phyloP scores from a whole-genome alignment of 805 yeast species.

The Diddensiella transvaalensis region DNA sequence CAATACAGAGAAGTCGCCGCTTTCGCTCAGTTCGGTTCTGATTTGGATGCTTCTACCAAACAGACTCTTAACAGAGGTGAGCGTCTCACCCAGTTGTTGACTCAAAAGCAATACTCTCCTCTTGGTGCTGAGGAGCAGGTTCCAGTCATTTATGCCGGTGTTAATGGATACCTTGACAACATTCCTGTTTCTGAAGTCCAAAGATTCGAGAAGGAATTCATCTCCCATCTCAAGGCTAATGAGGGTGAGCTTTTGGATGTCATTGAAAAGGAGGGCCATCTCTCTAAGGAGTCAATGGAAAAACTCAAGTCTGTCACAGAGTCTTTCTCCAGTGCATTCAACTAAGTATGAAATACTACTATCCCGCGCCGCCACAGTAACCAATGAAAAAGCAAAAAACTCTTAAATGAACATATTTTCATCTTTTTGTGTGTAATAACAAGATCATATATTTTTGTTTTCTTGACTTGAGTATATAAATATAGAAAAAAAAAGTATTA shows the following conservation, averaged over 20 bases:
- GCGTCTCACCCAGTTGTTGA: constrained; percentile 97
- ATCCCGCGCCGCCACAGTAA: too few relatives aligned
- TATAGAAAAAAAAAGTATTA: background rate
- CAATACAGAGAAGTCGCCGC: constrained; percentile 99
- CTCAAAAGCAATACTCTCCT: constrained; percentile 97
- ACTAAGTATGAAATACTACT: constrained; percentile 10
- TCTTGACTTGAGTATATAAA: background rate
- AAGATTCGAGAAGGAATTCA: constrained; percentile 90
- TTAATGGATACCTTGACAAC: constrained; percentile 95
- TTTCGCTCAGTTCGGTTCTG: constrained; percentile 99
- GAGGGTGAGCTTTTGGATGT: constrained; percentile 79
- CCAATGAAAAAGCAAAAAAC: too few relatives aligned
- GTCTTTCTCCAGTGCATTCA: constrained; percentile 84
- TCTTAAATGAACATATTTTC: background rate
- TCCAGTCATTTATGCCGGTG: constrained; percentile 99
- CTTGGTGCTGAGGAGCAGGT: constrained; percentile 99
- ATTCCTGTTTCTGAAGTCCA: constrained; percentile 80
- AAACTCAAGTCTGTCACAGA: constrained; percentile 88
- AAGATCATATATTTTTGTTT: background rate
- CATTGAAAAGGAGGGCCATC: constrained; percentile 85
- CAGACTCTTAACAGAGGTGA: constrained; percentile 99
- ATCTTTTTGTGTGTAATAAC: background rate
- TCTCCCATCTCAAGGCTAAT: constrained; percentile 87
- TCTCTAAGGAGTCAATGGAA: constrained; percentile 80
- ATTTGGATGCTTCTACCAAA: constrained; percentile 99